Base-by-base conservation (phyloP, 78 protist genomes). In the Polysphondylium violaceum region DNA sequence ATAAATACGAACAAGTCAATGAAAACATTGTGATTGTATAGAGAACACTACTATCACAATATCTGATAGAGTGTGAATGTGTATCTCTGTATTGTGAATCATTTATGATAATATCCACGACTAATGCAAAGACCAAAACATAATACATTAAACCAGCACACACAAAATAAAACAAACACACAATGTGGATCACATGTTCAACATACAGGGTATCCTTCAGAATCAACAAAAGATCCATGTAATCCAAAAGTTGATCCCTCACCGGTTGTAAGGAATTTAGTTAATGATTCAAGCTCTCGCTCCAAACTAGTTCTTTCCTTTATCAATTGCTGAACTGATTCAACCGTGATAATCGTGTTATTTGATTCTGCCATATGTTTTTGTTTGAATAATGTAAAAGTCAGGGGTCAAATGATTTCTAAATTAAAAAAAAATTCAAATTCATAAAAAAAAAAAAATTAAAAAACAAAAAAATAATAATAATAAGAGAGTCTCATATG, bases 121-220 rank as follows among this genome's bases (percentile, higher is more conserved):
- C n/a, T n/a, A n/a, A n/a, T n/a, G n/a, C n/a, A n/a, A n/a, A n/a
- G n/a, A n/a, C n/a, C n/a, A n/a, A n/a, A n/a, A n/a, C n/a, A n/a
- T n/a, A n/a, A n/a, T n/a, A n/a, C n/a, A n/a, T n/a, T n/a, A n/a
- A n/a, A n/a, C n/a, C n/a, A n/a, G n/a, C n/a, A n/a, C n/a, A n/a
- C n/a, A n/a, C 11, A 47, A 47, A 12, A 47, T 47, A 47, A 11
- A 12, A 47, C 11, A 12, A 47, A 47, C 11, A 47, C 11, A 47
- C 53, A 47, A 47, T 47, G 11, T 12, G 7, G 11, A 47, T 47
- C 7, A 11, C 11, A 47, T 12, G 7, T 4, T 21, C 4, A 17
- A 77, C 87, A 5, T 64, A 78, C 88, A 53, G 90, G 90, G 59
- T 50, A 83, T 19, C 90, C 90, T 69, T 83, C 90, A 21, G 69